Conservation (phyloP, 805 yeast genomes). For the Starmerella apis region DNA sequence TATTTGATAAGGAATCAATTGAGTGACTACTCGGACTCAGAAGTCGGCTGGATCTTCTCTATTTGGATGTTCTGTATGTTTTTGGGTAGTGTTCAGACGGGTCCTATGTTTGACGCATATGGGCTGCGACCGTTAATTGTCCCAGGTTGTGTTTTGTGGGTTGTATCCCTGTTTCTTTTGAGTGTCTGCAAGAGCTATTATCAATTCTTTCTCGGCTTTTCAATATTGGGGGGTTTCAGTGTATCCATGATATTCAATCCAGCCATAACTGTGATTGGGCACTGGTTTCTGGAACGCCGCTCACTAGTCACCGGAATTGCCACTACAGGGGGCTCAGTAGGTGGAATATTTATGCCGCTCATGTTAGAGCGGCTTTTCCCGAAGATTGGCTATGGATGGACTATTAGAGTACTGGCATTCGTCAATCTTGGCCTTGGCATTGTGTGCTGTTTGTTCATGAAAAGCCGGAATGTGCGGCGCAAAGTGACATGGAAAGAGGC, state of each 20-base stretch:
- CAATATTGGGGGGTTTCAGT: conserved; percentile 43
- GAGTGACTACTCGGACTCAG: conserved; percentile 36
- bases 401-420: conserved; percentile 43
- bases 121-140: conserved; percentile 43
- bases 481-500: conserved; percentile 25
- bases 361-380: conserved; percentile 40
- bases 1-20: conserved; percentile 48
- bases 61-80: conserved; percentile 33
- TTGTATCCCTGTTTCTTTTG: conserved; percentile 43
- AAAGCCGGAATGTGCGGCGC: conserved; percentile 30
- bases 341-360: conserved; percentile 54
- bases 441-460: conserved; percentile 32
- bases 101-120: conserved; percentile 48
- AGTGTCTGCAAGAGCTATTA: conserved; percentile 43
- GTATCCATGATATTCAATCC: conserved; percentile 42
- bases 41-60: conserved; percentile 61
- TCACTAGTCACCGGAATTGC: conserved; percentile 54
- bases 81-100: conserved; percentile 41
- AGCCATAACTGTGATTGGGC: conserved; percentile 45
- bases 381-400: conserved; percentile 48
- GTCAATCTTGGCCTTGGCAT: conserved; percentile 26
- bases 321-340: conserved; percentile 55
- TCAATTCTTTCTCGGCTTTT: conserved; percentile 51
- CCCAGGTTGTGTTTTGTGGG: conserved; percentile 38
- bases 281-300: conserved; percentile 49